Conservation (phyloP, 164 flowering plant species). For the Liquidambar formosana region DNA sequence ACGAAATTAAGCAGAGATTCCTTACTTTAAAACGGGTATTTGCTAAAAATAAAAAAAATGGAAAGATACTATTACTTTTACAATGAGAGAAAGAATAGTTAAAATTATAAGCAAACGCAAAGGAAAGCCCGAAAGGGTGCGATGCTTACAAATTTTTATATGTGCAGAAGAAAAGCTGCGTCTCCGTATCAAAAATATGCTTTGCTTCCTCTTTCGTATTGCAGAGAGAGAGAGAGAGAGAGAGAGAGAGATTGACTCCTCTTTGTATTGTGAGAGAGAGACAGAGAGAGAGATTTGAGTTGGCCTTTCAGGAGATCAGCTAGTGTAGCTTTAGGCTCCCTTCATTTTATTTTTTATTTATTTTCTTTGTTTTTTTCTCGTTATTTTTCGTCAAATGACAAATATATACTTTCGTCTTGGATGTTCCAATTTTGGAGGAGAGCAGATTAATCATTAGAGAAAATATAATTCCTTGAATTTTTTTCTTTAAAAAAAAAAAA, state of each 20-base stretch:
- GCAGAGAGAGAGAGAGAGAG: background rate
- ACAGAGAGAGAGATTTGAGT: background rate
- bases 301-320: background rate
- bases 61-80: background rate
- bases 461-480: no score
- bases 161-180: background rate
- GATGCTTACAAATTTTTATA: slow-evolving; percentile 2
- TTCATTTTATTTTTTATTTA: no score
- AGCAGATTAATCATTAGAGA: no score
- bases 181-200: slow-evolving; percentile 3
- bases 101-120: background rate
- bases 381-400: no score
- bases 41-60: background rate
- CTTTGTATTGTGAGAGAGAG: background rate
- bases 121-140: slow-evolving; percentile 1
- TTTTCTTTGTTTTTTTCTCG: background rate
- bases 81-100: background rate
- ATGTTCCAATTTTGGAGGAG: no score
- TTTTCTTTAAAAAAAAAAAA: no score
- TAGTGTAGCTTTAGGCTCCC: no score
- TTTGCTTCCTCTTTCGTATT: slow-evolving; percentile 13
- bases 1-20: slow-evolving; percentile 10
- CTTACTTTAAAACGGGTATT: slow-evolving; percentile 16
- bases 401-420: no score
- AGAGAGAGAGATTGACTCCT: background rate